Percentiles rank a stretch among this genome's conserved stretches.
These are phyloP conservation scores for Coemansia sp. DNA, from an alignment of 192 early-diverging fungal species.

Conservation along the genomic window DNA sequence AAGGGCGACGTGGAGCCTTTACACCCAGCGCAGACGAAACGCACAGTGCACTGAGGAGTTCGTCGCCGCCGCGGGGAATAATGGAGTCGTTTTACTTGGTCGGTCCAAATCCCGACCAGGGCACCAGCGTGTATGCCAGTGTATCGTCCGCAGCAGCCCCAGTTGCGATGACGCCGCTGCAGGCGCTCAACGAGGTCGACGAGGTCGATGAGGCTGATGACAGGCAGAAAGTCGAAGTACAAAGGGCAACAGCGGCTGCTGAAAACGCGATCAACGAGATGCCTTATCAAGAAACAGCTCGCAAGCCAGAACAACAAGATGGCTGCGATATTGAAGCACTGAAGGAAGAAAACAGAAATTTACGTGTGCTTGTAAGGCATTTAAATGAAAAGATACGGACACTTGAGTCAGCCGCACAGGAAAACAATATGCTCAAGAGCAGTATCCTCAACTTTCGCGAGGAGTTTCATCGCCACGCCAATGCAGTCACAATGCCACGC, in stretches of 20 bases:
- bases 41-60: background rate
- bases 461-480: slow-evolving; percentile 53
- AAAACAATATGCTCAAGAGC: slow-evolving; percentile 56
- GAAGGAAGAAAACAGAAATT: slow-evolving; percentile 30
- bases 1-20: slow-evolving; percentile 4
- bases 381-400: slow-evolving; percentile 41
- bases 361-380: slow-evolving; percentile 20
- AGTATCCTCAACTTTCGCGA: slow-evolving; percentile 55
- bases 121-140: slow-evolving; percentile 30
- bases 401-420: slow-evolving; percentile 50
- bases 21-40: slow-evolving; percentile 1
- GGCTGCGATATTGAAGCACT: slow-evolving; percentile 4
- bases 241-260: background rate
- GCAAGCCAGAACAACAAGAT: background rate
- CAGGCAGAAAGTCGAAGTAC: background rate
- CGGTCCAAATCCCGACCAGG: slow-evolving; percentile 34
- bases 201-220: slow-evolving; percentile 19
- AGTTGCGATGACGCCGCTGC: slow-evolving; percentile 21
- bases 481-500: slow-evolving; percentile 31
- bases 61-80: slow-evolving; percentile 18
- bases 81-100: slow-evolving; percentile 57
- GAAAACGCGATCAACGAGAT: background rate
- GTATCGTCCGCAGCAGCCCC: slow-evolving; percentile 12
- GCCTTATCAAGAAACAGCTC: background rate
- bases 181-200: slow-evolving; percentile 21